phyloP scores from a whole-genome alignment of 495 filamentous ascomycete species.

The Tuber borchii region DNA sequence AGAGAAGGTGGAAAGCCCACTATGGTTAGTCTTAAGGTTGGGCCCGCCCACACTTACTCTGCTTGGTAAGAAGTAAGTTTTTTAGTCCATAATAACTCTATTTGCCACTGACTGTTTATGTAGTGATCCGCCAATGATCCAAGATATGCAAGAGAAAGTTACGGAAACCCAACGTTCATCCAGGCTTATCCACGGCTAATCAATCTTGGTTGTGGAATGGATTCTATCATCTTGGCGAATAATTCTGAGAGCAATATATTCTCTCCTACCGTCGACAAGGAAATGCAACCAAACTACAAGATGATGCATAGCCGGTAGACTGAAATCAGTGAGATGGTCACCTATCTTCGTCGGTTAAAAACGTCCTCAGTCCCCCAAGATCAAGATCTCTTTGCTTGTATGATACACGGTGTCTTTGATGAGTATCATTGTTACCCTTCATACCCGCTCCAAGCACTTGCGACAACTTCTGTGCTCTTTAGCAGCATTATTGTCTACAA shows the following conservation, averaged over 20 bases:
- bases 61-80: conserved; percentile 54
- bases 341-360: conserved; percentile 75
- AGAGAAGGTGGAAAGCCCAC: conserved; percentile 58
- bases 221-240: conserved; percentile 81
- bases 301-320: conserved; percentile 88
- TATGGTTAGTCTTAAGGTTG: conserved; percentile 64
- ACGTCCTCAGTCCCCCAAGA: conserved; percentile 71
- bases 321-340: conserved; percentile 71
- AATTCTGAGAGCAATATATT: conserved; percentile 71
- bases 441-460: conserved; percentile 88
- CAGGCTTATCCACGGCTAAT: conserved; percentile 91
- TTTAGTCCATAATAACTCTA: conserved; percentile 23
- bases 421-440: conserved; percentile 92
- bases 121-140: conserved; percentile 38
- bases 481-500: conserved; percentile 92
- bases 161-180: conserved; percentile 65
- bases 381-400: conserved; percentile 92
- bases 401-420: conserved; percentile 96
- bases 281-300: conserved; percentile 96
- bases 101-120: neutral
- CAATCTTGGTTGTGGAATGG: conserved; percentile 86
- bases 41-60: conserved; percentile 73
- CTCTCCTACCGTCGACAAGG: conserved; percentile 66
- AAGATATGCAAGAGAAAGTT: conserved; percentile 39
- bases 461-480: conserved; percentile 92